Percentiles rank a stretch among this genome's conserved stretches.
Evolutionary conservation across 2,329 filamentous ascomycete species (phyloP).

Genomic region (Sporothrix variecibatus): DNA sequence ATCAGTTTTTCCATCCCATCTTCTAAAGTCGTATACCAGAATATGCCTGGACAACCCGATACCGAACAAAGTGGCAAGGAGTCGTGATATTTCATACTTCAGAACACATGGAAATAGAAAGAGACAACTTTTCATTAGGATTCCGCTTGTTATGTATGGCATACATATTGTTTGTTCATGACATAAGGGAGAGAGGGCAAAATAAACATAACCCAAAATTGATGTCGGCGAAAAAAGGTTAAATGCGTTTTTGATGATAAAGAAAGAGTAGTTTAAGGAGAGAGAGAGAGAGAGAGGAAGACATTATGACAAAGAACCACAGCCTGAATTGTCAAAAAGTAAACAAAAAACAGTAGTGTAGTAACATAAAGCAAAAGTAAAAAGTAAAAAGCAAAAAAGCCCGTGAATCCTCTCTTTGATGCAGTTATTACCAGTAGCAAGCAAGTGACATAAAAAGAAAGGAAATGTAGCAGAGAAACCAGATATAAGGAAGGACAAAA

Average conservation of each 20-base stretch:
- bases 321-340: constrained; percentile 1
- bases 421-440: constrained; percentile 25
- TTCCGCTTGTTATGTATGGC: constrained; percentile 1
- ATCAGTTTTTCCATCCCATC: too few relatives aligned
- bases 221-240: constrained; percentile 7
- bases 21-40: too few relatives aligned
- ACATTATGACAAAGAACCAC: constrained; percentile 20
- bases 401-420: constrained; percentile 24
- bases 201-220: neutral
- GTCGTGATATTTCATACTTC: too few relatives aligned
- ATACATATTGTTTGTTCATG: constrained; percentile 9
- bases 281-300: constrained; percentile 6
- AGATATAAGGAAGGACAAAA: constrained; percentile 13
- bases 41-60: too few relatives aligned
- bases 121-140: constrained; percentile 18
- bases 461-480: constrained; percentile 5
- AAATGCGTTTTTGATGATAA: constrained; percentile 2
- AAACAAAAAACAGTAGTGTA: constrained; percentile 1
- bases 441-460: neutral
- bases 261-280: constrained; percentile 4
- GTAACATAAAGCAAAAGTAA: constrained; percentile 7
- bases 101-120: neutral
- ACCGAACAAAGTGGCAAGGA: too few relatives aligned
- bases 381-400: constrained; percentile 9
- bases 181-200: neutral